Base-by-base conservation (phyloP, 805 yeast species). In the Candida sanyiensis region DNA sequence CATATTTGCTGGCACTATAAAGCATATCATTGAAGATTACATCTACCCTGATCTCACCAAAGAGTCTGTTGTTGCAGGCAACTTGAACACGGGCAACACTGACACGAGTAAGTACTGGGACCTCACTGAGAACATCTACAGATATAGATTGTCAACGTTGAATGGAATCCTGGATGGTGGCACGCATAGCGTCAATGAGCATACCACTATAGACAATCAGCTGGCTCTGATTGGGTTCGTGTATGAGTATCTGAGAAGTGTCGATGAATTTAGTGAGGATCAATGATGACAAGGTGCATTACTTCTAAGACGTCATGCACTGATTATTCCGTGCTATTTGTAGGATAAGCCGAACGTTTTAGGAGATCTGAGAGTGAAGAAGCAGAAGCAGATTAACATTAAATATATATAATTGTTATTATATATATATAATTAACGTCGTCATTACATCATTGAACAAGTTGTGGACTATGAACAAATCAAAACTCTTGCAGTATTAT, bases 21-120 rank as follows among this genome's bases (percentile, higher is more conserved):
- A 80, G 45, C 72, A 75, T 42, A 69, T 83, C 34, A 75, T 73
- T 51, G 85, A 80, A 56, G 80, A 79, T 35, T 54, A 50, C 44
- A 44, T 49, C 7, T 44, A 39, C 22, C 39, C 46, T 7, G 29
- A 45, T 12, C 18, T 30, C 8, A 28, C 39, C 4, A 20, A 35
- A 6, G 40, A 41, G 16, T 30, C 45, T 2, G 35, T 47, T 12
- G 45, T 48, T 23, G 38, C 45, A 3, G 44, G 42, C 1, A 42
- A 37, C 25, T 28, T 49, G 35, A 39, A 43, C 34, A 37, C 40
- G 4, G 50, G 46, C 20, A 47, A 42, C 38, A 47, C 49, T 4
- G 50, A 48, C 19, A 48, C 52, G 4, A 30, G 24, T 26, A 28
- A 32, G 8, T 48, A 48, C 26, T 46, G 49, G 47, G 29, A 30